Evolutionary conservation across 2,329 filamentous ascomycete genomes (phyloP).

Genomic region (Passalora sequoiae): DNA sequence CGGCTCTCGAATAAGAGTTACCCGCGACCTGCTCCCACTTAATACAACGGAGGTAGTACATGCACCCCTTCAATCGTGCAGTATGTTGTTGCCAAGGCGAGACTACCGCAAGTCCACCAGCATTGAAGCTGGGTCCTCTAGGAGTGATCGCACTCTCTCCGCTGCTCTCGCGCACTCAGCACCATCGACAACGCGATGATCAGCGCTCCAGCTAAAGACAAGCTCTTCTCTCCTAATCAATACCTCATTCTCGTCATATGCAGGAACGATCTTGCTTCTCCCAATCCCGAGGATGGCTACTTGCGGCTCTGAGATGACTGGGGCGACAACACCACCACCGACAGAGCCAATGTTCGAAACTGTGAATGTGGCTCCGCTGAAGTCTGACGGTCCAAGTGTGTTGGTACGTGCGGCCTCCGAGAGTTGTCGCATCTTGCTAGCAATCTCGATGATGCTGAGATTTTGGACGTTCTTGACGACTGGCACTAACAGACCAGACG

Average conservation of each 20-base stretch:
- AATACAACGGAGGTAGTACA: too few species aligned
- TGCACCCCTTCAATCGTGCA: too few species aligned
- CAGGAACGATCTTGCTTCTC: constrained; percentile 71
- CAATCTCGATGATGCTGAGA: constrained; percentile 72
- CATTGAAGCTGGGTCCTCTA: constrained; percentile 86
- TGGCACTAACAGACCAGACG: constrained; percentile 79
- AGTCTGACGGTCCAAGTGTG: constrained; percentile 67
- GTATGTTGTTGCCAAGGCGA: too few species aligned
- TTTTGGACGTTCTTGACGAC: constrained; percentile 79
- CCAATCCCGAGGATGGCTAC: constrained; percentile 90
- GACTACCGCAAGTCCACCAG: constrained; percentile 69
- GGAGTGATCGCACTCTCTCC: constrained; percentile 67
- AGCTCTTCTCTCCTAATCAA: constrained; percentile 73
- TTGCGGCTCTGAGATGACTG: constrained; percentile 84
- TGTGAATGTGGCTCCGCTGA: constrained; percentile 85
- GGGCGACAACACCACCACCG: constrained; percentile 84
- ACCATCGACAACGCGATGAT: constrained; percentile 90
- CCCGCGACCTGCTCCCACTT: too few species aligned
- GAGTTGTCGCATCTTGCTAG: constrained; percentile 68
- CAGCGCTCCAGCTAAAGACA: constrained; percentile 94
- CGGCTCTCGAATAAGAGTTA: too few species aligned
- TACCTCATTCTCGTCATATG: constrained; percentile 56
- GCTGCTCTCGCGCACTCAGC: constrained; percentile 90
- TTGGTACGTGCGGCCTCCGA: constrained; percentile 68
- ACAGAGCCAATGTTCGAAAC: constrained; percentile 96